Evolutionary conservation across 352 stramenopile genomes (phyloP).

Genomic region (Pythium coloratum): DNA sequence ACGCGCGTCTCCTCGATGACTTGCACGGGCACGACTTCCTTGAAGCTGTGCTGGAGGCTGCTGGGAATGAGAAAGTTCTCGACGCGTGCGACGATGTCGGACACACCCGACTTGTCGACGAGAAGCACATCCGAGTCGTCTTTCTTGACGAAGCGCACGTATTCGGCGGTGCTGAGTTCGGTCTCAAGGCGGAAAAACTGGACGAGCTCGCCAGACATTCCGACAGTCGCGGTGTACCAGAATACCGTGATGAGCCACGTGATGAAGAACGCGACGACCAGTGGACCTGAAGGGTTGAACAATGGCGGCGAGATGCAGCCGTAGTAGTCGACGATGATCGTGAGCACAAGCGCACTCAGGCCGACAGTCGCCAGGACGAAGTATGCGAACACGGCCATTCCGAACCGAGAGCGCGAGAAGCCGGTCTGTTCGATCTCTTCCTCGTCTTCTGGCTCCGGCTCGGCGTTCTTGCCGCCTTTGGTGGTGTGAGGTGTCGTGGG

Average conservation of each 20-base stretch:
- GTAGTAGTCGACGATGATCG: conserved; percentile 62
- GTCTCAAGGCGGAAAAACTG: conserved; percentile 64
- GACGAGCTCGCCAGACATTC: conserved; percentile 41
- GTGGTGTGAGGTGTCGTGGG: conserved; percentile 2
- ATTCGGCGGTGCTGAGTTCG: conserved; percentile 41
- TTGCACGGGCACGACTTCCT: conserved; percentile 53
- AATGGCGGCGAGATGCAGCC: conserved; percentile 45
- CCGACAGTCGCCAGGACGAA: conserved; percentile 55
- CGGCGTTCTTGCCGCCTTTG: conserved; percentile 4
- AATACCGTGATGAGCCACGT: conserved; percentile 54
- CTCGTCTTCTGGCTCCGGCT: conserved; percentile 1
- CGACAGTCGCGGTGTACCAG: conserved; percentile 51
- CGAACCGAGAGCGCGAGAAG: conserved; percentile 44
- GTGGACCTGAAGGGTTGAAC: conserved; percentile 50
- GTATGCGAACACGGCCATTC: conserved; percentile 54
- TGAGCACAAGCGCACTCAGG: conserved; percentile 40
- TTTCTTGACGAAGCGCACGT: conserved; percentile 60
- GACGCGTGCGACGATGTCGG: conserved; percentile 49
- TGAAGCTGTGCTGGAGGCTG: conserved; percentile 35
- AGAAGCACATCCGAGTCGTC: conserved; percentile 62
- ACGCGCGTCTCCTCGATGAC: conserved; percentile 21
- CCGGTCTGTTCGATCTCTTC: conserved; percentile 57
- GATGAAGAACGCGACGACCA: conserved; percentile 67
- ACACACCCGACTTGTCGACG: conserved; percentile 52
- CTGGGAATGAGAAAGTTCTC: conserved; percentile 49